Conservation (phyloP, 176 grass and related monocot species). For the Triticum timopheevii region DNA sequence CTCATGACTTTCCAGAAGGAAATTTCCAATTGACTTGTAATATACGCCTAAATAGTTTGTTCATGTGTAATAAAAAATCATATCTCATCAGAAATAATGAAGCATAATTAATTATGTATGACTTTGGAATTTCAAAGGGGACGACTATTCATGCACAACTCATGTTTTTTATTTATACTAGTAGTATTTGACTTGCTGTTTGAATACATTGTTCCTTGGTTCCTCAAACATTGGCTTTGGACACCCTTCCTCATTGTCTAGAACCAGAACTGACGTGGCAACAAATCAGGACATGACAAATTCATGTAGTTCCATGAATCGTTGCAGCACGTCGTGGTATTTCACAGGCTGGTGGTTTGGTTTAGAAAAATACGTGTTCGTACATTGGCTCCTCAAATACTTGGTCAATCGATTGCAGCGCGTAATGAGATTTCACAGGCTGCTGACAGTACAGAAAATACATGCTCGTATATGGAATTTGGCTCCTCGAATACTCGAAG, state of each 20-base stretch:
- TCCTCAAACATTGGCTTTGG: neutral
- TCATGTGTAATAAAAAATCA: neutral
- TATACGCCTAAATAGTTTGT: no score
- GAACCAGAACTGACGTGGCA: neutral
- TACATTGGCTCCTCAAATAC: neutral
- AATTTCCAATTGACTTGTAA: no score
- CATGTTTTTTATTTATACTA: neutral
- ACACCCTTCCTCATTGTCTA: neutral
- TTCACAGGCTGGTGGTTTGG: neutral
- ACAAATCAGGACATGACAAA: no score
- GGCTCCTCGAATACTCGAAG: neutral
- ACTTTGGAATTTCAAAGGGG: neutral
- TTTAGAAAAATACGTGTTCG: neutral
- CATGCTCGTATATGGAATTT: neutral
- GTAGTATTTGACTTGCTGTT: constrained; percentile 7
- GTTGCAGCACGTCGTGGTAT: neutral
- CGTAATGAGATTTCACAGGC: neutral
- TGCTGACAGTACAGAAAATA: neutral
- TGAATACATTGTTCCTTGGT: neutral
- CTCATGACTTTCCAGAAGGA: no score
- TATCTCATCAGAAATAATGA: neutral
- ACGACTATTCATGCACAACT: neutral
- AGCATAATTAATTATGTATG: neutral
- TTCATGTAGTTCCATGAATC: neutral
- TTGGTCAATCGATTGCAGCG: neutral